Evolutionary conservation across 2,329 filamentous ascomycete genomes (phyloP), one percentile per base, ranked within the genome.

Genomic region (Fusarium sp.): DNA sequence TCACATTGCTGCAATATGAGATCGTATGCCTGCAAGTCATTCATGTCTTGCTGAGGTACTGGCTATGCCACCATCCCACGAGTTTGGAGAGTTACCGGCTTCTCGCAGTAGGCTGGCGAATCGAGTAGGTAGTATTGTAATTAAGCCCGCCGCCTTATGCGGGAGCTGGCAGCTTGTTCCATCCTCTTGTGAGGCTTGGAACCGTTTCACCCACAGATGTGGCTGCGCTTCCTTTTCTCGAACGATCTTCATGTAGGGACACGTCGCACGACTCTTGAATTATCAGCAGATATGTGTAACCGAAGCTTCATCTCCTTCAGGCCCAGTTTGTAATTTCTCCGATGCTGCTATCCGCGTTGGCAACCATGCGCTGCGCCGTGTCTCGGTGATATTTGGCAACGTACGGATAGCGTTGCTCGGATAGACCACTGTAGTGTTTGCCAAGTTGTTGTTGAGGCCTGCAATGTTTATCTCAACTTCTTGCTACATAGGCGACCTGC

Each of bases 1-100:
- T 64, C 61, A 64, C 46, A 61, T 65, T 50, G 49, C 61, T 66
- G 51, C 61, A 65, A 58, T 50, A 57, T 53, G 46, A 52, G 44
- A 67, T 69, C 60, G 54, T 58, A 50, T 51, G 62, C 55, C 70
- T 72, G 65, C 63, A 64, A 63, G 65, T 68, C 70, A 72, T 68
- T 50, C 51, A 54, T 53, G 31, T 55, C 60, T 58, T 54, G 63
- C 56, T 40, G 50, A 67, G 58, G 38, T 32, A 53, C 29, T 35
- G 38, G 39, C 45, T 19, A 25, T 36, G 49, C 36, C 29, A 45
- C 29, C 28, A 45, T 67, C 54, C 61, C 66, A 65, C 61, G 41
- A 54, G 51, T 53, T 56, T 68, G 67, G 65, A 40, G 58, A 51
- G 51, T 47, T 47, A 56, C 56, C 38, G 36, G 57, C 29, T 47